Base-by-base conservation (phyloP, 148 eudicot genomes). In the Vaccinium macrocarpon region DNA sequence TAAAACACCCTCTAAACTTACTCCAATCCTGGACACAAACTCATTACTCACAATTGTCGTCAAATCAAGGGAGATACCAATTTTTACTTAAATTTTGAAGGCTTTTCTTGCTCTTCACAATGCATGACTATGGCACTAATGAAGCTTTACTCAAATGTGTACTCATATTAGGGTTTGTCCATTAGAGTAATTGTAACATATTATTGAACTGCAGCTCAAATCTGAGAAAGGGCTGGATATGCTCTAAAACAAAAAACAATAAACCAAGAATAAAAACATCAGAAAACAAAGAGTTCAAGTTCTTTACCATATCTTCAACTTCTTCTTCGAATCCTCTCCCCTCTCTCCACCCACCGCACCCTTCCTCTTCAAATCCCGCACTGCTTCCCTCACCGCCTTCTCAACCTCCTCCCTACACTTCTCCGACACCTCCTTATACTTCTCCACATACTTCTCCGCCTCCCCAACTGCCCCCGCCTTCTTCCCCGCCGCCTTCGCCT, bases 351-450 rank as follows among this genome's bases (percentile, higher is more conserved):
- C 87, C 0, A 23, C 74, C 1, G 12, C 84, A 7, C n/a, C 81
- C 90, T 90, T 91, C 86, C 91, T 87, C 86, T 92, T 90, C 51
- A 85, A 50, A 57, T 32, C 72, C 84, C 87, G 91, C 32, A 92
- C 50, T 2, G 98, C 91, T 68, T 95, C 99, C 76, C 96, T 91
- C 61, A 97, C 98, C 23, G 96, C 90, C 89, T 87, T 94, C 89
- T 93, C 98, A 42, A 97, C 94, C 42, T 87, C 98, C 87, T 92
- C 92, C 85, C 87, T 92, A 85, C 99, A 97, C 88, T 87, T 88
- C 1, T 80, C 92, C 4, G 98, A 93, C 6, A 89, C 94, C 87
- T 93, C 92, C 76, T 94, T 82, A 81, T 97, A 97, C 94, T 90
- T 91, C 64, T 84, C 89, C 52, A 97, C 96, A 84, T 97, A 97